Conservation (phyloP, 1,139 yeast genomes). For the Nadsonia commutata region DNA sequence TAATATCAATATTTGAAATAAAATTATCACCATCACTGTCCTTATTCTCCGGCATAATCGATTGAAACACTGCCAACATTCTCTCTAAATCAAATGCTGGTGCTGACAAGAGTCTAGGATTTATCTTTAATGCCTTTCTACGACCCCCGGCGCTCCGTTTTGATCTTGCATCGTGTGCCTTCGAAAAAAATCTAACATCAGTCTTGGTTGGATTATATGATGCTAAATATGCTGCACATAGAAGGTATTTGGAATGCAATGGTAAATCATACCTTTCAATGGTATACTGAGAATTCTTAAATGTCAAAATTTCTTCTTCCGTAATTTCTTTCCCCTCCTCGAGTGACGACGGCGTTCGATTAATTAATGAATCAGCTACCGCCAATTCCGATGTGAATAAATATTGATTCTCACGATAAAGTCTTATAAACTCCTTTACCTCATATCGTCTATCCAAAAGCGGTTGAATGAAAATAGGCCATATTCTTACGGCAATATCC, state of each 20-base stretch:
- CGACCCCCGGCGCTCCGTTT: slow-evolving; percentile 29
- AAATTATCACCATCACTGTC: slow-evolving; percentile 17
- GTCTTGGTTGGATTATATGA: slow-evolving; percentile 46
- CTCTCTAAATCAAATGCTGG: slow-evolving; percentile 55
- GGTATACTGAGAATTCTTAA: slow-evolving; percentile 8
- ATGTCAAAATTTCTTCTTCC: slow-evolving; percentile 6
- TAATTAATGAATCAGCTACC: slow-evolving; percentile 18
- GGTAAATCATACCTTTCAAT: slow-evolving; percentile 27
- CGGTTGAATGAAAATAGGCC: slow-evolving; percentile 39
- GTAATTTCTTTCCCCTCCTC: slow-evolving; percentile 1
- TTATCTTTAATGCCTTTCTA: slow-evolving; percentile 33
- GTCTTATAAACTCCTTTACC: slow-evolving; percentile 30
- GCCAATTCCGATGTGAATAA: slow-evolving; percentile 31
- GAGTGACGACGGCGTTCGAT: slow-evolving; percentile 1
- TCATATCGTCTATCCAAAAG: slow-evolving; percentile 23
- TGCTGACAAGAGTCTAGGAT: slow-evolving; percentile 42
- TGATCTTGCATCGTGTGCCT: slow-evolving; percentile 35
- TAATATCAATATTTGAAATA: slow-evolving; percentile 34
- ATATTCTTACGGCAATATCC: slow-evolving; percentile 31
- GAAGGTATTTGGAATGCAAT: slow-evolving; percentile 39
- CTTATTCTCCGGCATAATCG: slow-evolving; percentile 28
- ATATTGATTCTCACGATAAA: slow-evolving; percentile 31
- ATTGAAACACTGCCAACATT: slow-evolving; percentile 48
- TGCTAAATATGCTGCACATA: slow-evolving; percentile 59
- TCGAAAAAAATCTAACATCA: slow-evolving; percentile 49